Evolutionary conservation across 768 basidiomycete species (phyloP).

Genomic region (Pleurotus tuoliensis): DNA sequence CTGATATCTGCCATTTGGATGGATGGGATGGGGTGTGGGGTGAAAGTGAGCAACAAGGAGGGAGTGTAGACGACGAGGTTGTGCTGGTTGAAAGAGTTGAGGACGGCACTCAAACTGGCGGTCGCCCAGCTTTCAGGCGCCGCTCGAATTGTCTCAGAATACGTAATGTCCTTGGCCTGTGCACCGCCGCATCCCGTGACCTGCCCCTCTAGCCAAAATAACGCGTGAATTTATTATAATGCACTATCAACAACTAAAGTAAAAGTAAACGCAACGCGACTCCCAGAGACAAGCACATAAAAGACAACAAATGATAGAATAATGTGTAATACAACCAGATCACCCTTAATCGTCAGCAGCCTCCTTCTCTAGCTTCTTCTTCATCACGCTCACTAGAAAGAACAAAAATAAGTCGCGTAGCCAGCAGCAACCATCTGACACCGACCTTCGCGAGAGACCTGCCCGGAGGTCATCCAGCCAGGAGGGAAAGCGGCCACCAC

Average conservation of each 20-base stretch:
- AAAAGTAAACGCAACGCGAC: no score
- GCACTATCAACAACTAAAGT: no score
- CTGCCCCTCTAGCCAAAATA: no score
- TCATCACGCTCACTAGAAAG: slow-evolving; percentile 72
- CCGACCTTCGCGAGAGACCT: slow-evolving; percentile 84
- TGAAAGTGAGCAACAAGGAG: slow-evolving; percentile 1
- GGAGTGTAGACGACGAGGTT: not conserved
- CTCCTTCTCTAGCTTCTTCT: slow-evolving; percentile 77
- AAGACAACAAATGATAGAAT: no score
- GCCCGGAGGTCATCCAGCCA: slow-evolving; percentile 83
- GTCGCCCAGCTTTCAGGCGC: no score
- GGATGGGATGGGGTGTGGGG: not conserved
- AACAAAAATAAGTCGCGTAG: not conserved
- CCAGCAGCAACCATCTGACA: slow-evolving; percentile 5
- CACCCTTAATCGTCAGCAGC: slow-evolving; percentile 38
- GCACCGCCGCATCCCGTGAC: no score
- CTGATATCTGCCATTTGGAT: slow-evolving; percentile 90
- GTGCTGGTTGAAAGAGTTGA: slow-evolving; percentile 10
- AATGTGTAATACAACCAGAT: no score
- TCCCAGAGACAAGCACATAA: no score
- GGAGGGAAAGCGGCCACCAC: slow-evolving; percentile 80
- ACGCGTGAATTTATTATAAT: no score
- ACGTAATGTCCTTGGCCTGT: no score
- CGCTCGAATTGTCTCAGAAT: no score
- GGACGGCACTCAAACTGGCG: not conserved